phyloP scores from a whole-genome alignment of 108 stramenopile genomes.

The Chaetoceros tenuissimus region DNA sequence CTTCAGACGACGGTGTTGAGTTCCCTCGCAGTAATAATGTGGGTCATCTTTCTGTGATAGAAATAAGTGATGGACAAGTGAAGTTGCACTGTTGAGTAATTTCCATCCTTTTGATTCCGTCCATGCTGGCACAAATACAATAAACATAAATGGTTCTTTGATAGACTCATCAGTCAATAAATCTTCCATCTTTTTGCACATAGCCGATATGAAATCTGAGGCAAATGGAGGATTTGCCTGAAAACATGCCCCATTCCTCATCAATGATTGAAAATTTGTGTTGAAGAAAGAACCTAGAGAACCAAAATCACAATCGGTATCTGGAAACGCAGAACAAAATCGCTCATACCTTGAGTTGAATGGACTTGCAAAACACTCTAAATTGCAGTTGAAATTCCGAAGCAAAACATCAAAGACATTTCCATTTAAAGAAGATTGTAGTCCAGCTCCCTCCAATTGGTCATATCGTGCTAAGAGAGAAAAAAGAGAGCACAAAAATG shows the following conservation, averaged over 20 bases:
- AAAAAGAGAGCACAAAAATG: slow-evolving; percentile 42
- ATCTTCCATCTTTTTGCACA: slow-evolving; percentile 52
- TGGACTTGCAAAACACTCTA: slow-evolving; percentile 89
- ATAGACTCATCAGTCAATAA: slow-evolving; percentile 8
- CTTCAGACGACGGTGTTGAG: slow-evolving; percentile 55
- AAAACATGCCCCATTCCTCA: slow-evolving; percentile 37
- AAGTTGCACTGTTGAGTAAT: slow-evolving; percentile 32
- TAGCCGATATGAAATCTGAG: slow-evolving; percentile 52
- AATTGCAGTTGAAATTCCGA: slow-evolving; percentile 45
- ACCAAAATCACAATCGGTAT: slow-evolving; percentile 73
- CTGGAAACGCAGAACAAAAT: slow-evolving; percentile 56
- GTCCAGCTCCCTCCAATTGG: slow-evolving; percentile 76
- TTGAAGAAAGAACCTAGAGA: slow-evolving; percentile 75
- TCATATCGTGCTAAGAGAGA: slow-evolving; percentile 62
- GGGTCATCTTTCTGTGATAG: slow-evolving; percentile 36
- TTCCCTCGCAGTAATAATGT: slow-evolving; percentile 78
- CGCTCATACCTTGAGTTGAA: slow-evolving; percentile 76
- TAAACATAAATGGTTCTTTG: slow-evolving; percentile 66
- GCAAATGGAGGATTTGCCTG: slow-evolving; percentile 91
- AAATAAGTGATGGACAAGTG: slow-evolving; percentile 47
- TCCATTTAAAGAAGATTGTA: slow-evolving; percentile 72
- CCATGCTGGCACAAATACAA: slow-evolving; percentile 89
- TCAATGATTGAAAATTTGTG: slow-evolving; percentile 26
- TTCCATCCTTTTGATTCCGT: slow-evolving; percentile 65
- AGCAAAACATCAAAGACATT: slow-evolving; percentile 66